Conservation (phyloP, 768 basidiomycete species). For the Tephrocybe sp. region DNA sequence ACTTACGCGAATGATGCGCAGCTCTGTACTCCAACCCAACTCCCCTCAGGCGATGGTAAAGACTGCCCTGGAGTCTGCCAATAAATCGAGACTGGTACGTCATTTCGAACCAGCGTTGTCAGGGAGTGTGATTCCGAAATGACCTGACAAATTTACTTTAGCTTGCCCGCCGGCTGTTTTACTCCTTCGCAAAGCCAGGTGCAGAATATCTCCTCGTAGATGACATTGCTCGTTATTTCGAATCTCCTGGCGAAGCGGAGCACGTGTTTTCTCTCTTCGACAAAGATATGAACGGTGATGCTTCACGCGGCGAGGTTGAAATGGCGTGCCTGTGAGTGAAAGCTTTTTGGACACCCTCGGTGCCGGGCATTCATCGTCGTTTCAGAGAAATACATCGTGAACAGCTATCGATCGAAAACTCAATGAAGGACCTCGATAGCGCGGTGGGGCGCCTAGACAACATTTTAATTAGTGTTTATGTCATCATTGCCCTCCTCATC, state of each 20-base stretch:
- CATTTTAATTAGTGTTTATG: slow-evolving; percentile 80
- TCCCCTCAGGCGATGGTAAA: slow-evolving; percentile 80
- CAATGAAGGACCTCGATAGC: slow-evolving; percentile 87
- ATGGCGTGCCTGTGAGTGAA: slow-evolving; percentile 60
- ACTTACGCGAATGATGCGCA: slow-evolving; percentile 19
- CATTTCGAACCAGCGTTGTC: background rate
- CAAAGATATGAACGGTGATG: slow-evolving; percentile 71
- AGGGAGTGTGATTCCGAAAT: slow-evolving; percentile 4
- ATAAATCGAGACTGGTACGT: slow-evolving; percentile 69
- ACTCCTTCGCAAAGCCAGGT: slow-evolving; percentile 71
- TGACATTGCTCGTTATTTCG: slow-evolving; percentile 74
- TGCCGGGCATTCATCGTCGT: slow-evolving; percentile 10
- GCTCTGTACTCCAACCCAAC: slow-evolving; percentile 84
- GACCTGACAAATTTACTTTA: slow-evolving; percentile 25
- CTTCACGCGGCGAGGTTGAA: slow-evolving; percentile 71
- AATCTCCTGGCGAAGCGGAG: slow-evolving; percentile 61
- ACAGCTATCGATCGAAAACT: slow-evolving; percentile 77
- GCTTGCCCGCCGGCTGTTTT: slow-evolving; percentile 83
- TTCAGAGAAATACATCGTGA: slow-evolving; percentile 80
- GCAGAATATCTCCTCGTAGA: slow-evolving; percentile 56
- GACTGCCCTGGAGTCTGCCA: slow-evolving; percentile 73
- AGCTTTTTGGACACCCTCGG: slow-evolving; percentile 3
- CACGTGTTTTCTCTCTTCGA: slow-evolving; percentile 69
- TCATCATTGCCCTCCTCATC: slow-evolving; percentile 70
- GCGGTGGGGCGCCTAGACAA: slow-evolving; percentile 85